These are phyloP conservation scores for Albizia julibrissin DNA, from an alignment of 306 rosid species.

Conservation along the genomic window DNA sequence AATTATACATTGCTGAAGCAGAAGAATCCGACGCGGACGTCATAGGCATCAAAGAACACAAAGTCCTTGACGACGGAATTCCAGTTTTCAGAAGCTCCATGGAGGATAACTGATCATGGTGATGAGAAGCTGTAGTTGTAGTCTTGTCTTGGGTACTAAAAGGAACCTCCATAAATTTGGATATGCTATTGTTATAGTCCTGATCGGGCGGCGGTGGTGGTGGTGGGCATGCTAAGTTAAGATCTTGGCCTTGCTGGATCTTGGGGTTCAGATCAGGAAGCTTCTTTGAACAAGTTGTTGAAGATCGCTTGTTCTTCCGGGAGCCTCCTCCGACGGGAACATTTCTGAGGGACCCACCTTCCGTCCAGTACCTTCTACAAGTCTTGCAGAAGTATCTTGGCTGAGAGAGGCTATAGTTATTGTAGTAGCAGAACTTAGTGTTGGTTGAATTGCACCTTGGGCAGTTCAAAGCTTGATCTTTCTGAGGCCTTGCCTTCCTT, in stretches of 20 bases:
- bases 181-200: conserved; percentile 39
- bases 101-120: conserved; percentile 46
- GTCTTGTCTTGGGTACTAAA: conserved; percentile 38
- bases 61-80: conserved; percentile 60
- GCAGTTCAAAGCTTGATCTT: conserved; percentile 87
- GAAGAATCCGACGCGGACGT: conserved; percentile 30
- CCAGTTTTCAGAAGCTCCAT: conserved; percentile 77
- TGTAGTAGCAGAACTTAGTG: conserved; percentile 96
- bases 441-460: conserved; percentile 97
- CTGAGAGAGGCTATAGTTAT: conserved; percentile 88
- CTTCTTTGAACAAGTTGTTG: conserved; percentile 50
- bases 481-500: conserved; percentile 71
- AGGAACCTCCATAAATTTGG: conserved; percentile 53
- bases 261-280: conserved; percentile 63
- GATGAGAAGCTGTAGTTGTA: conserved; percentile 6
- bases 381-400: conserved; percentile 96
- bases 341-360: conserved; percentile 93
- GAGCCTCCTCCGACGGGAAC: conserved; percentile 99
- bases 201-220: conserved; percentile 26
- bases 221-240: conserved; percentile 74
- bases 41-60: conserved; percentile 65
- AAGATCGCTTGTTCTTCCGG: conserved; percentile 81
- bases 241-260: conserved; percentile 89
- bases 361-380: conserved; percentile 98
- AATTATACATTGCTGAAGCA: conserved; percentile 33